A percentile compares a stretch with the other conserved stretches of the same genome.
Evolutionary conservation across 192 early-diverging fungal species (phyloP).

Genomic region (Podila minutissima): DNA sequence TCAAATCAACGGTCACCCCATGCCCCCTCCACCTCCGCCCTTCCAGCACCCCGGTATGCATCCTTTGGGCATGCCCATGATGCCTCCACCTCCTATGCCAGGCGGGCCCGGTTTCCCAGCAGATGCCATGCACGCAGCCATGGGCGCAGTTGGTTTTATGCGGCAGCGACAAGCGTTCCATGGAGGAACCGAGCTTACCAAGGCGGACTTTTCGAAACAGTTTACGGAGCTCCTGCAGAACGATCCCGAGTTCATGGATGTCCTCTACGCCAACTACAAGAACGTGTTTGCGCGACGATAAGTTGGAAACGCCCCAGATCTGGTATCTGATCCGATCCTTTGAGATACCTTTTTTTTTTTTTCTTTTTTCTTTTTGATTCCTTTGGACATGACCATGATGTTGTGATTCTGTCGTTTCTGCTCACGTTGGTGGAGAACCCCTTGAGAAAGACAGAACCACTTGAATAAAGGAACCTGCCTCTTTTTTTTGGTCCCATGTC

Average conservation of each 20-base stretch:
- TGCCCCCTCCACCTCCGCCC: slow-evolving; percentile 16
- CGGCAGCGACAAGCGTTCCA: slow-evolving; percentile 36
- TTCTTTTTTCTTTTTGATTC: too few species aligned
- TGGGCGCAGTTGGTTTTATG: slow-evolving; percentile 51
- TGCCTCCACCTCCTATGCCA: slow-evolving; percentile 20
- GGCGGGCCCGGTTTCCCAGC: slow-evolving; percentile 27
- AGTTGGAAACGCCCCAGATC: too few species aligned
- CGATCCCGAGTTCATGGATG: slow-evolving; percentile 58
- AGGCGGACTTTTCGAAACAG: slow-evolving; percentile 61
- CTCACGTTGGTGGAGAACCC: too few species aligned
- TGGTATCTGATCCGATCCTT: neutral
- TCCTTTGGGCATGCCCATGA: slow-evolving; percentile 29
- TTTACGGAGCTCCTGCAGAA: slow-evolving; percentile 55
- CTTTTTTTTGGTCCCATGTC: too few species aligned
- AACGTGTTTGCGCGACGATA: slow-evolving; percentile 33
- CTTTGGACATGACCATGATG: too few species aligned
- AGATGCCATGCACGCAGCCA: slow-evolving; percentile 50
- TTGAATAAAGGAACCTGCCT: too few species aligned
- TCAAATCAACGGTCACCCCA: slow-evolving; percentile 8
- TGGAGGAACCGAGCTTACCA: slow-evolving; percentile 46
- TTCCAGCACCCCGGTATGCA: slow-evolving; percentile 17
- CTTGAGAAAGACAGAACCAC: too few species aligned
- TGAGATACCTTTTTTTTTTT: neutral
- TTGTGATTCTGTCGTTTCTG: too few species aligned
- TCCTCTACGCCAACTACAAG: slow-evolving; percentile 54